phyloP scores from a whole-genome alignment of 164 flowering plant genomes.

The Stephania yunnanensis region DNA sequence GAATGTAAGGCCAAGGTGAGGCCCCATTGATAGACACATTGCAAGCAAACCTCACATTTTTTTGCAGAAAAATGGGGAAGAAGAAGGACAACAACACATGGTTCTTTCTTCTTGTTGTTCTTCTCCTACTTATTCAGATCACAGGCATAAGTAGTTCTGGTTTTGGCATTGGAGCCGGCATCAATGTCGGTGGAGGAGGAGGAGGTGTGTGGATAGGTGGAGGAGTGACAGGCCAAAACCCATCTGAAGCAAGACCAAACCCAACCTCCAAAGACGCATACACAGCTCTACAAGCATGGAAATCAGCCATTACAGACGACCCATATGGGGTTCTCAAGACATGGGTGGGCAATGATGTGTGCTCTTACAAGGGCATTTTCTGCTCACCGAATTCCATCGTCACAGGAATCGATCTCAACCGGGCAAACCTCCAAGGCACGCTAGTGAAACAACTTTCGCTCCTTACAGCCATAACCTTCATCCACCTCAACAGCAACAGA shows the following conservation, averaged over 20 bases:
- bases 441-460: conserved; percentile 67
- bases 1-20: not conserved
- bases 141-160: conserved; percentile 24
- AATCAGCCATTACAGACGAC: conserved; percentile 73
- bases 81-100: not conserved
- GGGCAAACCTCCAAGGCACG: conserved; percentile 58
- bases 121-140: conserved; percentile 17
- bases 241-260: conserved; percentile 23
- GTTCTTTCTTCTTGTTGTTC: conserved; percentile 11
- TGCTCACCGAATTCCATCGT: conserved; percentile 42
- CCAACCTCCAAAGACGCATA: conserved; percentile 39
- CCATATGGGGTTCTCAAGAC: conserved; percentile 45
- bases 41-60: not conserved
- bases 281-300: conserved; percentile 90
- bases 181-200: conserved; percentile 26
- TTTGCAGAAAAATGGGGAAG: conserved; percentile 16
- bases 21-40: not conserved
- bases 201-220: conserved; percentile 55
- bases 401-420: conserved; percentile 81
- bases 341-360: conserved; percentile 84
- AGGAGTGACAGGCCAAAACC: conserved; percentile 19
- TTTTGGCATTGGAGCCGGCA: conserved; percentile 29
- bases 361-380: conserved; percentile 78
- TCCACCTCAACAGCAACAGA: conserved; percentile 87
- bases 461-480: conserved; percentile 51